A percentile compares a stretch with the other conserved stretches of the same genome.
Evolutionary conservation across 257 asterid species (phyloP).

Genomic region (Striga asiatica): DNA sequence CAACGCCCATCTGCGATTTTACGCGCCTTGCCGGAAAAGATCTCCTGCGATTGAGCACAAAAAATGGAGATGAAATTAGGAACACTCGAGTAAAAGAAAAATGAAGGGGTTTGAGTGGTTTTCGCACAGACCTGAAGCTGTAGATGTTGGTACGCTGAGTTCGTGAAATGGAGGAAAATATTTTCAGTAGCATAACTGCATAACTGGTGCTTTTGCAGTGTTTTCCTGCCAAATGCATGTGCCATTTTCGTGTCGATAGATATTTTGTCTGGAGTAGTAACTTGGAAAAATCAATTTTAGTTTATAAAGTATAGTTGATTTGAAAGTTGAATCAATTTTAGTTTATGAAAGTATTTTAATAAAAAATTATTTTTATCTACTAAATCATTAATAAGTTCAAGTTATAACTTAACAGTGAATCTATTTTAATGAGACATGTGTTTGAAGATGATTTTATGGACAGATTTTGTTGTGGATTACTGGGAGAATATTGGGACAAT

Average conservation of each 20-base stretch:
- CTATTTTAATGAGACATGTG: no score
- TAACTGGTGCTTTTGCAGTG: background rate
- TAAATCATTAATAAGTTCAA: no score
- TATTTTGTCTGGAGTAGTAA: no score
- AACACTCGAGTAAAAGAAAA: slow-evolving; percentile 7
- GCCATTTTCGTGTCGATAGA: background rate
- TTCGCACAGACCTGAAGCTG: slow-evolving; percentile 22
- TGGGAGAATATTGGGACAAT: no score
- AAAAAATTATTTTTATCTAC: no score
- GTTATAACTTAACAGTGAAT: no score
- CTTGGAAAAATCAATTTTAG: no score
- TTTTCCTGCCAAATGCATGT: background rate
- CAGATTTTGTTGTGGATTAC: no score
- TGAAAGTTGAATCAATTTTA: no score
- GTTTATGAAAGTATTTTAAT: no score
- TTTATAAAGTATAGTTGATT: no score
- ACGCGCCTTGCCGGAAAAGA: slow-evolving; percentile 9
- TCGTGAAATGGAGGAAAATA: slow-evolving; percentile 21
- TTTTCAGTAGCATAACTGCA: slow-evolving; percentile 15
- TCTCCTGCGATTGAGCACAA: slow-evolving; percentile 20
- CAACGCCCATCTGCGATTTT: slow-evolving; percentile 33
- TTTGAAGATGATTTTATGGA: no score
- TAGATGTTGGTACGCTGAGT: background rate
- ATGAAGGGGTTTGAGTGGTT: background rate
- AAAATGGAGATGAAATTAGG: slow-evolving; percentile 8